These are phyloP conservation scores for Fusarium pseudocircinatum DNA, from an alignment of 2,329 filamentous ascomycete genomes.

Conservation along the genomic window DNA sequence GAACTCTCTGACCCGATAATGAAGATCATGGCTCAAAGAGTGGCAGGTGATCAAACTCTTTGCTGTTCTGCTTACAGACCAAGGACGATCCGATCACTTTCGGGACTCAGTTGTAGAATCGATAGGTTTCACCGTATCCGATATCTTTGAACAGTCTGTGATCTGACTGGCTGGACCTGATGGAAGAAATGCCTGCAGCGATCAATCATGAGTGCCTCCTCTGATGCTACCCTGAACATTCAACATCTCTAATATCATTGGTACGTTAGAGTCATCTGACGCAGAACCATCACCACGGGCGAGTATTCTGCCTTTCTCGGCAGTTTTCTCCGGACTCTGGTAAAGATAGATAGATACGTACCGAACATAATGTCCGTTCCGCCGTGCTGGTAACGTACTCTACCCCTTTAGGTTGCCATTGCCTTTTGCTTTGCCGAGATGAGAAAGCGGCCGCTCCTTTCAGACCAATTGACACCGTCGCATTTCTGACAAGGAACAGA, in stretches of 20 bases:
- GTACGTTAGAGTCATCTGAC: constrained; percentile 32
- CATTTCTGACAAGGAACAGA: constrained; percentile 22
- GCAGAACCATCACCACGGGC: constrained; percentile 1
- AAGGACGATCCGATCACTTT: neutral
- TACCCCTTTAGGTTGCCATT: neutral
- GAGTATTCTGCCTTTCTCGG: constrained; percentile 33
- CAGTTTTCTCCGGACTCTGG: constrained; percentile 30
- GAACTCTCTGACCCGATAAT: constrained; percentile 2
- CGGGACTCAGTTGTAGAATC: neutral
- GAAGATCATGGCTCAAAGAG: constrained; percentile 5
- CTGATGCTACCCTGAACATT: constrained; percentile 31
- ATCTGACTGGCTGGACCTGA: neutral
- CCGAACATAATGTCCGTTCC: constrained; percentile 28
- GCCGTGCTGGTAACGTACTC: constrained; percentile 36
- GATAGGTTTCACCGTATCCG: neutral
- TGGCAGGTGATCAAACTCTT: constrained; percentile 17
- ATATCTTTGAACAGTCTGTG: neutral
- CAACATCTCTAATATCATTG: neutral
- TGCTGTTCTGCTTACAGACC: constrained; percentile 2
- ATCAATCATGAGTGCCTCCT: constrained; percentile 28
- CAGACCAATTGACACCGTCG: constrained; percentile 20
- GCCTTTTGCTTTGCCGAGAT: constrained; percentile 25
- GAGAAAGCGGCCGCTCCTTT: constrained; percentile 24
- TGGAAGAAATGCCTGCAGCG: constrained; percentile 29
- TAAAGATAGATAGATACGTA: neutral